Base-by-base conservation (phyloP, 2,329 filamentous ascomycete species). In the Didymella glomerata region DNA sequence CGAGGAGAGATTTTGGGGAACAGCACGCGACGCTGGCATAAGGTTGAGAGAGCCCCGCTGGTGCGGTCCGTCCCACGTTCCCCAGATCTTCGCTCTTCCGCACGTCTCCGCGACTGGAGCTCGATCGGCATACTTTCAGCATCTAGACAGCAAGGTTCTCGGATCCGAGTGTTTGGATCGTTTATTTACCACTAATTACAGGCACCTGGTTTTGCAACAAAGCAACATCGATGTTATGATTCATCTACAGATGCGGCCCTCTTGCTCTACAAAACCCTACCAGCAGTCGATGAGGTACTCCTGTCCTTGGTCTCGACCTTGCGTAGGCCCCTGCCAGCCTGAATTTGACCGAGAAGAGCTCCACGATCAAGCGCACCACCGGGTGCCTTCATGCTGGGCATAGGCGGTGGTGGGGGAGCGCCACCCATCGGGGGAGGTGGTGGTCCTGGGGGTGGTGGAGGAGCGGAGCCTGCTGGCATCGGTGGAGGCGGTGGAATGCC, bases 241-340 rank as follows among this genome's bases (percentile, higher is more conserved):
- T 30, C 66, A 69, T 67, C 46, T 50, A 69, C 65, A 67, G 18
- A 44, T 13, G 40, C n/a, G 53, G 46, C 52, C 36, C 44, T 20
- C 36, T n/a, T 40, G 18, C 28, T 50, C 48, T 70, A 70, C 69
- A 76, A 69, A 54, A 97, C 93, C 61, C 88, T 86, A n/a, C 94
- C 94, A 22, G 92, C 90, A 57, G 88, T 83, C 51, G 88, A 77
- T 50, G 91, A 85, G 47, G 69, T 78, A 77, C 93, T 97, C 77
- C 88, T 89, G 77, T 99, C 95, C 77, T 92, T 93, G 1, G 95
- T 98, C 76, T 89, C 82, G 24, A 93, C 92, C 84, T 98, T 98
- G 82, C 85, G 93, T 73, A 99, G 81, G 2, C 87, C 78, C 77
- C 78, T 93, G 42, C 95, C 94, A 62, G 87, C 80, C 73, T 94